These are phyloP conservation scores for Populus nigra DNA, from an alignment of 345 rosid species.

Conservation along the genomic window DNA sequence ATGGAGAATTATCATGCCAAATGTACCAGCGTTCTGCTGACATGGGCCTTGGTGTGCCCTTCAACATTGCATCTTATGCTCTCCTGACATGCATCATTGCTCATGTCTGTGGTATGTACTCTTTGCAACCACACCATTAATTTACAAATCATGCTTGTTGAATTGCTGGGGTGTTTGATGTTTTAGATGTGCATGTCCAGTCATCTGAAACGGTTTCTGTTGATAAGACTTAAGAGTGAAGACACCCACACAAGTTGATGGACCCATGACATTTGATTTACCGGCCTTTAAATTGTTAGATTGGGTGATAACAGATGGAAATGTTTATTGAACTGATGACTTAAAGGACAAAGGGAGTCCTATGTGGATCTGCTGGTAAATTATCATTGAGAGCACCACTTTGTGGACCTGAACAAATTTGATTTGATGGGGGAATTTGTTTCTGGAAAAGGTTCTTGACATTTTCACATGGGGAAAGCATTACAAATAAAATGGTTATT, in stretches of 20 bases:
- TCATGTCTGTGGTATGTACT: conserved; percentile 77
- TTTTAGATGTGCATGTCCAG: background rate
- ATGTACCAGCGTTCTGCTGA: conserved; percentile 98
- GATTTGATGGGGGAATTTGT: background rate
- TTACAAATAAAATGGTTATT: background rate
- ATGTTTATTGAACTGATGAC: background rate
- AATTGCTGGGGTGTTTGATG: conserved; percentile 1
- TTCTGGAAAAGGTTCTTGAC: background rate
- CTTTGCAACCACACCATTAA: background rate
- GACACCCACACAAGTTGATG: background rate
- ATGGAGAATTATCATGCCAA: conserved; percentile 92
- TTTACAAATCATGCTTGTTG: background rate
- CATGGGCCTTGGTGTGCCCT: conserved; percentile 96
- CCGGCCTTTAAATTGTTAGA: background rate
- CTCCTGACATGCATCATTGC: conserved; percentile 90
- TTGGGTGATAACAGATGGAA: background rate
- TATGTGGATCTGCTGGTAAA: background rate
- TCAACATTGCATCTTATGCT: conserved; percentile 92
- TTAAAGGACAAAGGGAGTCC: background rate
- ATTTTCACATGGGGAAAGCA: background rate
- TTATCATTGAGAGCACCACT: background rate
- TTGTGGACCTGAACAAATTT: background rate
- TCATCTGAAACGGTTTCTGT: background rate
- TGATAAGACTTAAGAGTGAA: background rate
- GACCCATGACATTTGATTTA: background rate